Evolutionary conservation across 441 rosid genomes (phyloP), one percentile per base, ranked within the genome.

Genomic region (Eutrema salsugineum): DNA sequence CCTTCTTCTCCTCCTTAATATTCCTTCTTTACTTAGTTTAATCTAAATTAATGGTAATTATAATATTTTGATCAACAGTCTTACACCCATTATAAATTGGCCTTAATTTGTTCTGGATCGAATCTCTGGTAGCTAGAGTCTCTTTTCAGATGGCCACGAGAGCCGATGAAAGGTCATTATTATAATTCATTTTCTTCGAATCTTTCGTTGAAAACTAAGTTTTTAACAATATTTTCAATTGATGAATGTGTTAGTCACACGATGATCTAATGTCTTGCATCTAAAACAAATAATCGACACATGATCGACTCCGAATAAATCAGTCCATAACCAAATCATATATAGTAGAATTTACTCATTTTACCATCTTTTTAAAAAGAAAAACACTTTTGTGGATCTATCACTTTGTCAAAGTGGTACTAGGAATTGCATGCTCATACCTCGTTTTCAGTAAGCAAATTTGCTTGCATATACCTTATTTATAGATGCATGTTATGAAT

Each of bases 1-100:
- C 78, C 68, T 67, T 51, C 42, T 51, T 22, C 68, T 74, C 63
- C 56, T 51, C 35, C 63, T 22, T 27, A 11, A 15, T 74, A 74
- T 67, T 74, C 68, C n/a, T 43, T 73, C 3, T 24, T 57, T 50
- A 40, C 68, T 30, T 60, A 58, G n/a, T n/a, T 58, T 49, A 48
- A 39, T 58, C 72, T 39, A 19, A 0, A 38, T 32, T 58, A n/a
- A 39, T 48, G 35, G 30, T 43, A 40, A 28, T 11, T 60, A 11
- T 22, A n/a, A n/a, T 22, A 60, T 64, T 38, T 27, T 53, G 12
- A 36, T 73, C 27, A 40, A 15, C 11, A 63, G 14, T 62, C 16
- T 22, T 63, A 28, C n/a, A 35, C 28, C 7, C 30, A 51, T 51
- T 51, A 47, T 58, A 6, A 14, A 11, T 68, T n/a, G 28, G 11